Conservation (phyloP, 345 rosid genomes). For the Brassica cretica region DNA sequence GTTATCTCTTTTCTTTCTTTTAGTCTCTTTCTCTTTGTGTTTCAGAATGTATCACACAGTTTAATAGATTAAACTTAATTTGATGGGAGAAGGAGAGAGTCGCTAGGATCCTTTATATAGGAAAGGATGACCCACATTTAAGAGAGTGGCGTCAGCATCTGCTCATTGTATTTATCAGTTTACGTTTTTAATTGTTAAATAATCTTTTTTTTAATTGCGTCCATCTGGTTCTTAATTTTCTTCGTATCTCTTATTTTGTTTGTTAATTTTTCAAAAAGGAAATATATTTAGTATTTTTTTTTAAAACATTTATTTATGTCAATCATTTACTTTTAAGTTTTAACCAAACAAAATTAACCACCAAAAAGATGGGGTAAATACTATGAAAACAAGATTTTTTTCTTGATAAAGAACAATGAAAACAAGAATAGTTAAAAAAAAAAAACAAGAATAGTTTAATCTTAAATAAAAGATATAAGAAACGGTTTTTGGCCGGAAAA, state of each 20-base stretch:
- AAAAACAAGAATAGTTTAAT: background rate
- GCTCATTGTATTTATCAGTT: background rate
- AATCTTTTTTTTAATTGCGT: background rate
- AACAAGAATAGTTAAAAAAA: background rate
- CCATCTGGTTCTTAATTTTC: background rate
- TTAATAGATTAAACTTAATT: background rate
- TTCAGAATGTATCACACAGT: slow-evolving; percentile 18
- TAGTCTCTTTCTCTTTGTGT: background rate
- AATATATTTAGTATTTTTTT: background rate
- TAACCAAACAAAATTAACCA: background rate
- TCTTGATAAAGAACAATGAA: no score
- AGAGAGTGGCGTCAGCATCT: slow-evolving; percentile 16
- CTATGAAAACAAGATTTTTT: background rate
- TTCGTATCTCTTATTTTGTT: background rate
- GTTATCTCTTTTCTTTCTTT: background rate
- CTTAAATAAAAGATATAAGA: no score
- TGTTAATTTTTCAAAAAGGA: background rate
- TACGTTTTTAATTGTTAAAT: background rate
- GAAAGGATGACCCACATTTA: slow-evolving; percentile 12
- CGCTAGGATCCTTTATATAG: slow-evolving; percentile 35
- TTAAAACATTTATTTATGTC: background rate
- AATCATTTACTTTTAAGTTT: background rate
- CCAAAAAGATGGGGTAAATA: background rate
- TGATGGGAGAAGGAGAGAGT: slow-evolving; percentile 27
- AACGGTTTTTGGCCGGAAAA: no score